Conservation (phyloP, 2,329 filamentous ascomycete genomes). For the Grosmannia clavigera region DNA sequence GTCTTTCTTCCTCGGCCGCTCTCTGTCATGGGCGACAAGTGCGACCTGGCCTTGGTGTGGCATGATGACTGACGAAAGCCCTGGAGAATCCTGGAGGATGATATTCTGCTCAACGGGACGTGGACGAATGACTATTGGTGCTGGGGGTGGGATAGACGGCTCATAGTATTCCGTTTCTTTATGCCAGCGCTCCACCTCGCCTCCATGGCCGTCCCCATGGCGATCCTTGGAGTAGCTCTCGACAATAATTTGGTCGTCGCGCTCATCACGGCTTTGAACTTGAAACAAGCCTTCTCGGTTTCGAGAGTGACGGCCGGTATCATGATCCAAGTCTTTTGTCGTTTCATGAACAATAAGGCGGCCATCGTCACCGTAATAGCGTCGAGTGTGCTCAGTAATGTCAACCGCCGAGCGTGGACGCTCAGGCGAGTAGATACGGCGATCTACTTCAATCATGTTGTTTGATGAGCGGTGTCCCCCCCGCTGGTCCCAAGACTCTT, state of each 20-base stretch:
- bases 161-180: conserved; percentile 52
- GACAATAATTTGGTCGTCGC: conserved; percentile 34
- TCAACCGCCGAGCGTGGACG: conserved; percentile 40
- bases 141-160: conserved; percentile 28
- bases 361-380: conserved; percentile 19
- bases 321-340: conserved; percentile 26
- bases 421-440: conserved; percentile 31
- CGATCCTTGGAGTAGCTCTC: conserved; percentile 41
- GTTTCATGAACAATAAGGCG: conserved; percentile 30
- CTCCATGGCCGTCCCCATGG: conserved; percentile 29
- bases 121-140: conserved; percentile 45
- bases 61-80: conserved; percentile 38
- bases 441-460: conserved; percentile 30
- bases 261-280: conserved; percentile 20
- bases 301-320: conserved; percentile 5
- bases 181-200: conserved; percentile 45
- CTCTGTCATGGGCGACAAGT: conserved; percentile 17
- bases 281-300: conserved; percentile 21
- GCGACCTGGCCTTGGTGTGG: conserved; percentile 14
- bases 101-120: conserved; percentile 45
- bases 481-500: conserved; percentile 15
- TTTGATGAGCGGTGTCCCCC: conserved; percentile 16
- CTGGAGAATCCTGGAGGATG: conserved; percentile 44
- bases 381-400: conserved; percentile 17
- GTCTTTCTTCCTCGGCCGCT: conserved; percentile 10